Evolutionary conservation across 169 alveolate species (phyloP).

Genomic region (Plasmodium chabaudi): DNA sequence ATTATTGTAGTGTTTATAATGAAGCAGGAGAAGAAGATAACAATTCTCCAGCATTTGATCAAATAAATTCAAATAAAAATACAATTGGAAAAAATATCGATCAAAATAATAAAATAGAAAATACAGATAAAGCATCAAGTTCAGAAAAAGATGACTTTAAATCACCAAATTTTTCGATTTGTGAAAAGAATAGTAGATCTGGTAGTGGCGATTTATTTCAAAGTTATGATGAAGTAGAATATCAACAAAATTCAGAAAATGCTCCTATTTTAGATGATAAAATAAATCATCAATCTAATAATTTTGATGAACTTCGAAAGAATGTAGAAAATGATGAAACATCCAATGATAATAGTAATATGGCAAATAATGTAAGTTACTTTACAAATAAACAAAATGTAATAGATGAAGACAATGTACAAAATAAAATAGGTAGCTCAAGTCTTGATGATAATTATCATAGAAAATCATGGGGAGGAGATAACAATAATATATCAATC

Average conservation of each 20-base stretch:
- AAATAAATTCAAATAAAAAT: too few relatives aligned
- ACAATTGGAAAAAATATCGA: too few relatives aligned
- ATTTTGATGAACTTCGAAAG: not conserved
- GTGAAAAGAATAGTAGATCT: not conserved
- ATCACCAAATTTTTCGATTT: constrained; percentile 1
- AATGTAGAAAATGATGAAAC: not conserved
- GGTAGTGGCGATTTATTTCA: constrained; percentile 33
- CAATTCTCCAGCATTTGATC: too few relatives aligned
- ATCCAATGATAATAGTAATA: not conserved
- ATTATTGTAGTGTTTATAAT: too few relatives aligned
- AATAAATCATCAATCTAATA: not conserved
- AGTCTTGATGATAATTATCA: not conserved
- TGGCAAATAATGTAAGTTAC: too few relatives aligned
- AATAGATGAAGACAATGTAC: not conserved
- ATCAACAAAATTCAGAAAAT: not conserved
- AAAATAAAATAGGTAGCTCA: not conserved
- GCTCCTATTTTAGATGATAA: not conserved
- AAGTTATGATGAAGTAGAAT: constrained; percentile 48
- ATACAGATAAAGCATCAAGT: too few relatives aligned
- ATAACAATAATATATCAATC: not conserved
- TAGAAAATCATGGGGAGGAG: not conserved
- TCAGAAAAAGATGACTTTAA: not conserved
- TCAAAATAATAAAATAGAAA: too few relatives aligned
- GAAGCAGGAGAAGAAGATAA: too few relatives aligned
- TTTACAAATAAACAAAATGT: not conserved